phyloP scores from a whole-genome alignment of 2,329 filamentous ascomycete species.

The Aspergillus fructus region DNA sequence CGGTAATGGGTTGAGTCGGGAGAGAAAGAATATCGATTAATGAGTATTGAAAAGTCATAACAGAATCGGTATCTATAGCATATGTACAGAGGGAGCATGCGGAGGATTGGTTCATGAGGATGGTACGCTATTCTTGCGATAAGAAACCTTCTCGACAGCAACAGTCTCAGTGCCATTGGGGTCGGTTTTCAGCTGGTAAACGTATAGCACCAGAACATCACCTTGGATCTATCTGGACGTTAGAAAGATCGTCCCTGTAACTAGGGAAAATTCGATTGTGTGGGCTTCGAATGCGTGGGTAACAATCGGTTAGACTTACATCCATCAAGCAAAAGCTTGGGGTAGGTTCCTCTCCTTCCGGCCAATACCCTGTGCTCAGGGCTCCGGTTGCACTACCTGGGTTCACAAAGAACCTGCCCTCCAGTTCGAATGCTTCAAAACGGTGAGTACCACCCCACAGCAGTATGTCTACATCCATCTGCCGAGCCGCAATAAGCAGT shows the following conservation, averaged over 20 bases:
- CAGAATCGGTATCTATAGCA: conserved; percentile 19
- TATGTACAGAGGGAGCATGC: conserved; percentile 32
- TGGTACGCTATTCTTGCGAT: conserved; percentile 71
- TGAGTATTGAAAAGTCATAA: neutral
- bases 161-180: conserved; percentile 75
- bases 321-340: conserved; percentile 98
- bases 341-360: conserved; percentile 66
- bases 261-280: neutral
- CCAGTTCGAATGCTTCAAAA: conserved; percentile 71
- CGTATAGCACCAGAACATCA: conserved; percentile 91
- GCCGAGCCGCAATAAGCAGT: conserved; percentile 65
- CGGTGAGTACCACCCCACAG: conserved; percentile 69
- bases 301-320: conserved; percentile 58
- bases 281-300: neutral
- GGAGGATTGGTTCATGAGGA: conserved; percentile 44
- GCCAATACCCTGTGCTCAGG: conserved; percentile 60
- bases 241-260: neutral
- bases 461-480: conserved; percentile 70
- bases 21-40: neutral
- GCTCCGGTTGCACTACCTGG: conserved; percentile 68
- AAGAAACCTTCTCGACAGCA: conserved; percentile 82
- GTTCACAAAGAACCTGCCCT: conserved; percentile 71
- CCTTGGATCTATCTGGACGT: conserved; percentile 72
- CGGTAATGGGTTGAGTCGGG: neutral
- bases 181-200: conserved; percentile 81